These are phyloP conservation scores for Apodospora peruviana DNA, from an alignment of 495 filamentous ascomycete species.

Conservation along the genomic window DNA sequence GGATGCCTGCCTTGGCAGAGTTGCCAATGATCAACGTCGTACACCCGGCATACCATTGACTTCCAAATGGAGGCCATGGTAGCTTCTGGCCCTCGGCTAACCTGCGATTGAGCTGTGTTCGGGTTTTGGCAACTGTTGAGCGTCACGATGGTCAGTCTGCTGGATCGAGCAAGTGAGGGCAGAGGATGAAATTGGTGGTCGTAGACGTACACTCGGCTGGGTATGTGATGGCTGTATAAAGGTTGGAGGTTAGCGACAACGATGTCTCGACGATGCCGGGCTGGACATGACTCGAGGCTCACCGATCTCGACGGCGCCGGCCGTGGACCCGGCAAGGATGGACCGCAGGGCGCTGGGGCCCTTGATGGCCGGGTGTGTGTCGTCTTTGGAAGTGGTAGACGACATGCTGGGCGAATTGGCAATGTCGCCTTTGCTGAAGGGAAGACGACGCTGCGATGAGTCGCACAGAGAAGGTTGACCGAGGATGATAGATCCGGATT, in stretches of 20 bases:
- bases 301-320: slow-evolving; percentile 95
- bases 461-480: too few species aligned
- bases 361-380: slow-evolving; percentile 27
- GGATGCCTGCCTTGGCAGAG: slow-evolving; percentile 89
- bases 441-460: not conserved
- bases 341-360: slow-evolving; percentile 79
- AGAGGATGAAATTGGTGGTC: slow-evolving; percentile 4
- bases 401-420: slow-evolving; percentile 17
- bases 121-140: slow-evolving; percentile 75
- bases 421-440: not conserved
- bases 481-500: too few species aligned
- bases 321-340: slow-evolving; percentile 81
- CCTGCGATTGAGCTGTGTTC: slow-evolving; percentile 86
- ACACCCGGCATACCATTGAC: slow-evolving; percentile 96
- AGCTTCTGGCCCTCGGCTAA: slow-evolving; percentile 76
- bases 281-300: slow-evolving; percentile 4
- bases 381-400: slow-evolving; percentile 20
- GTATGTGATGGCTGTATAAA: slow-evolving; percentile 79
- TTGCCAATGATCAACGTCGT: slow-evolving; percentile 97
- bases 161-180: not conserved
- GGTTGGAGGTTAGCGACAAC: slow-evolving; percentile 9
- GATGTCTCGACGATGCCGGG: not conserved
- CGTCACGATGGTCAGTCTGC: slow-evolving; percentile 9
- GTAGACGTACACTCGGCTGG: slow-evolving; percentile 78
- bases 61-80: slow-evolving; percentile 92